A percentile compares a stretch with the other conserved stretches of the same genome.
phyloP scores from a whole-genome alignment of 2,329 filamentous ascomycete genomes.

The Fusarium aywerte region DNA sequence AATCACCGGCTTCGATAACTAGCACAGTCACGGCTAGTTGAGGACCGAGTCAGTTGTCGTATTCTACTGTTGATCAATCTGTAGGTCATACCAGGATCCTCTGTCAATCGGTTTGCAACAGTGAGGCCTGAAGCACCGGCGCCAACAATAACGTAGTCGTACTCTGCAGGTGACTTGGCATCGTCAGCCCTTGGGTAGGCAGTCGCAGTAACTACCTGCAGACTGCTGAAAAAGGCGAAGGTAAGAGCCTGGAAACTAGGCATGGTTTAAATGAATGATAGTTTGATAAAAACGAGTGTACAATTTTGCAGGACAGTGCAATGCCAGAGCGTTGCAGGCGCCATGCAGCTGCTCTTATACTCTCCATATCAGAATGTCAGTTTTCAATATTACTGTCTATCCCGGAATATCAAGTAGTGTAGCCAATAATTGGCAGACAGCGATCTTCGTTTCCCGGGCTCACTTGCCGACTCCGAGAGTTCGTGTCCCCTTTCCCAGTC shows the following conservation, averaged over 20 bases:
- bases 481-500: not conserved
- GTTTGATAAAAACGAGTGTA: not conserved
- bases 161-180: constrained; percentile 6
- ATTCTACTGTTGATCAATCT: not conserved
- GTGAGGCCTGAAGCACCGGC: constrained; percentile 38
- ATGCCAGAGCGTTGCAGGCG: not conserved
- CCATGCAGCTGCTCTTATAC: constrained; percentile 4
- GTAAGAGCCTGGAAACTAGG: not conserved
- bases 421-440: not conserved
- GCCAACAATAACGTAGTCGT: constrained; percentile 39
- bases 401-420: not conserved
- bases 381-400: not conserved
- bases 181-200: not conserved
- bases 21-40: constrained; percentile 31
- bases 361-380: not conserved
- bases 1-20: constrained; percentile 39
- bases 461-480: constrained; percentile 14
- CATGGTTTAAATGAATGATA: constrained; percentile 4
- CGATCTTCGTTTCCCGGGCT: not conserved
- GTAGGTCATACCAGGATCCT: constrained; percentile 27
- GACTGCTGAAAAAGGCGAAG: constrained; percentile 2
- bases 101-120: constrained; percentile 37
- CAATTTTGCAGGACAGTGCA: not conserved
- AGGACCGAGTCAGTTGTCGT: not conserved
- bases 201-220: constrained; percentile 2